phyloP scores from a whole-genome alignment of 495 filamentous ascomycete genomes.

The Chaetomidium leptoderma region DNA sequence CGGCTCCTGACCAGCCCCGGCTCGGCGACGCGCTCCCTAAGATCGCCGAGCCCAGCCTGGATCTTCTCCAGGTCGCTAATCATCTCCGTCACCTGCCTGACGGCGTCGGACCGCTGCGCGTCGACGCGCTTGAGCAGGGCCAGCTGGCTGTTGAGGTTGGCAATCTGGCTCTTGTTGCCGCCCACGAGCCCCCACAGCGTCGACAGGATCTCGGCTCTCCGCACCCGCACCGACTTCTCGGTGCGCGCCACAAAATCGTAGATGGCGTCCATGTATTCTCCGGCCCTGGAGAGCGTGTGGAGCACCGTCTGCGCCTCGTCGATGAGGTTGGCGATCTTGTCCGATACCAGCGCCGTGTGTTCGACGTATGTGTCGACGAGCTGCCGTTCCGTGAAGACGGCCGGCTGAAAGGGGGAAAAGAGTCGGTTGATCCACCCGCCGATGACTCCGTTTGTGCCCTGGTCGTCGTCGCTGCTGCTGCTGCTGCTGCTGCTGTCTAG shows the following conservation, averaged over 20 bases:
- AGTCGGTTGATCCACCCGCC: slow-evolving; percentile 34
- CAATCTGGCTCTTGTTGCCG: slow-evolving; percentile 51
- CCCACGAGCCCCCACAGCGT: slow-evolving; percentile 68
- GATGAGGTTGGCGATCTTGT: slow-evolving; percentile 59
- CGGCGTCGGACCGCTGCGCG: slow-evolving; percentile 55
- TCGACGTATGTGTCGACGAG: slow-evolving; percentile 60
- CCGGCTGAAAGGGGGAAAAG: slow-evolving; percentile 56
- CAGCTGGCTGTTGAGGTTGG: slow-evolving; percentile 56
- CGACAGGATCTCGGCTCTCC: slow-evolving; percentile 57
- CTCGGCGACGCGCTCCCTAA: slow-evolving; percentile 59
- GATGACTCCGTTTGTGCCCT: slow-evolving; percentile 30
- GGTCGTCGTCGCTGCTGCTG: slow-evolving; percentile 42
- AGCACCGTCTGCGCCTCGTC: slow-evolving; percentile 61
- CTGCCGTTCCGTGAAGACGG: slow-evolving; percentile 48
- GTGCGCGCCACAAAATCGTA: slow-evolving; percentile 58
- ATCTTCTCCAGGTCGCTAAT: slow-evolving; percentile 65
- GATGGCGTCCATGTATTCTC: slow-evolving; percentile 60
- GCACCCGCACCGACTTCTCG: slow-evolving; percentile 42
- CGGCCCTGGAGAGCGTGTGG: slow-evolving; percentile 53
- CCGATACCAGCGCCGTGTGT: slow-evolving; percentile 60
- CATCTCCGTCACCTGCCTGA: slow-evolving; percentile 54
- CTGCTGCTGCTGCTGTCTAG: slow-evolving; percentile 43
- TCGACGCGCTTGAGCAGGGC: slow-evolving; percentile 55
- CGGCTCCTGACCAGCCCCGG: slow-evolving; percentile 49
- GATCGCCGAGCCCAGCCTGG: slow-evolving; percentile 58